Percentiles rank a stretch among this genome's conserved stretches.
Evolutionary conservation across 78 protist genomes (phyloP).

Genomic region (Dictyostelium intermedium): DNA sequence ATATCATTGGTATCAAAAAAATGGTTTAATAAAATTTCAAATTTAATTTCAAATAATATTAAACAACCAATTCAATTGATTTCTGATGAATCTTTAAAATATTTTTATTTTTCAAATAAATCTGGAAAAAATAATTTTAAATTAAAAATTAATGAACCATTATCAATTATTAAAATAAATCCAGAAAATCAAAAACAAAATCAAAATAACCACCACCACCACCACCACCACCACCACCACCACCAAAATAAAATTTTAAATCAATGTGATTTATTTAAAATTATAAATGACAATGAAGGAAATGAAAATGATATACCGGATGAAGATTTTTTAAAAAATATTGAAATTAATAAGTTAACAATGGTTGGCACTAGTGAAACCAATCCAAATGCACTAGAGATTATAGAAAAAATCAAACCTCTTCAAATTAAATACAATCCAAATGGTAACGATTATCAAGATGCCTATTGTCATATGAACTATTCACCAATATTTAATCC

Average conservation of each 20-base stretch:
- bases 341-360: neutral
- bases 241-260: neutral
- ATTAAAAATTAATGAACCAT: neutral
- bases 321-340: neutral
- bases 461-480: neutral
- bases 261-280: neutral
- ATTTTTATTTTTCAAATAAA: neutral
- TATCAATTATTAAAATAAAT: neutral
- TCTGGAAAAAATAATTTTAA: neutral
- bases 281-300: neutral
- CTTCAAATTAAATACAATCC: neutral
- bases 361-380: neutral
- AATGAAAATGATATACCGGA: neutral
- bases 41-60: neutral
- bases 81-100: neutral
- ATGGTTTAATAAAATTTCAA: neutral
- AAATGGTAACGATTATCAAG: conserved; percentile 5
- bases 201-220: too few relatives aligned
- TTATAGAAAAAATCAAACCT: neutral
- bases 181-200: neutral
- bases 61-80: neutral
- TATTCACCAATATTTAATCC: neutral
- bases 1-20: neutral
- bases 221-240: too few relatives aligned
- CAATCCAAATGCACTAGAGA: neutral